phyloP scores from a whole-genome alignment of 257 asterid genomes.

The Verbena officinalis region DNA sequence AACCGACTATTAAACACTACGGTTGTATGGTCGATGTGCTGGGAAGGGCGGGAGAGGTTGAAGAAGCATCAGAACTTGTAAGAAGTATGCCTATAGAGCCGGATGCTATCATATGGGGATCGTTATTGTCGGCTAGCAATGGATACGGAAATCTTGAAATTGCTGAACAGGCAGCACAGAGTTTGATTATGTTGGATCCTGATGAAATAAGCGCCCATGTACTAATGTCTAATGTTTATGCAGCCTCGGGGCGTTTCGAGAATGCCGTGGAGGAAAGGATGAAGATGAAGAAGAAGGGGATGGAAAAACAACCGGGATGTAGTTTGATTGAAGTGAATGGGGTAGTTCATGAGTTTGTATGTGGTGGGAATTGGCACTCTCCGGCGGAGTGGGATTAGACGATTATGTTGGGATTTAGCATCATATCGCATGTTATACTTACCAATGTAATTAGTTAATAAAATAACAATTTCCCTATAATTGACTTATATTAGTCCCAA shows the following conservation, averaged over 20 bases:
- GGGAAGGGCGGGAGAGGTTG: constrained; percentile 65
- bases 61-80: constrained; percentile 60
- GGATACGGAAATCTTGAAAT: constrained; percentile 38
- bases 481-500: too few species aligned
- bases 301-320: constrained; percentile 63
- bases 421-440: too few species aligned
- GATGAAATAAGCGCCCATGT: constrained; percentile 57
- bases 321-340: constrained; percentile 73
- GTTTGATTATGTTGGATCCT: constrained; percentile 49
- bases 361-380: constrained; percentile 45
- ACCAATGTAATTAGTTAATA: too few species aligned
- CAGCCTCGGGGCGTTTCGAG: constrained; percentile 49
- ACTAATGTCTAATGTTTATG: constrained; percentile 62
- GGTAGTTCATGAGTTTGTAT: constrained; percentile 65
- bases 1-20: constrained; percentile 58
- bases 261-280: constrained; percentile 56
- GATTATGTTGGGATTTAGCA: background rate
- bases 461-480: too few species aligned
- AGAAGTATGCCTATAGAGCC: constrained; percentile 58
- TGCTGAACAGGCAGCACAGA: constrained; percentile 57
- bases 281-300: constrained; percentile 48
- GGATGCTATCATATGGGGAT: constrained; percentile 64
- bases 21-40: constrained; percentile 74
- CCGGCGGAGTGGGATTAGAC: background rate
- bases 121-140: constrained; percentile 54